Evolutionary conservation across 225 moss, liverwort and hornwort genomes (phyloP).

Genomic region (Thuidium tamariscinum): DNA sequence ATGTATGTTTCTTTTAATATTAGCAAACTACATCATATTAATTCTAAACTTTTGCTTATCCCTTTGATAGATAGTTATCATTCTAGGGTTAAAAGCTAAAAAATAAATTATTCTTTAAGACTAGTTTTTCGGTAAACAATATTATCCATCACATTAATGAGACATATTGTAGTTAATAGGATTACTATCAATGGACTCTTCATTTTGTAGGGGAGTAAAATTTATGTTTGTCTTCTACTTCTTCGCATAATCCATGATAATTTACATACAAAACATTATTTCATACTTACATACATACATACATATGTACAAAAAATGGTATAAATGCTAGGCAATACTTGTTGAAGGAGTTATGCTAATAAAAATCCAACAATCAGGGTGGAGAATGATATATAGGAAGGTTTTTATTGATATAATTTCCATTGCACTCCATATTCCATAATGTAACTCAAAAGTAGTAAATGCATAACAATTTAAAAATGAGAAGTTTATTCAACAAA

Average conservation of each 20-base stretch:
- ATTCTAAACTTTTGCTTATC: background rate
- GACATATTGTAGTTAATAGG: background rate
- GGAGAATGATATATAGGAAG: rapidly evolving
- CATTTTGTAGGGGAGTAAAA: background rate
- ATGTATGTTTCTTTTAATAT: background rate
- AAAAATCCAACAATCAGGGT: background rate
- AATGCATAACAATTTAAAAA: background rate
- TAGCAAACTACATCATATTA: background rate
- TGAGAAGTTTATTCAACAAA: background rate
- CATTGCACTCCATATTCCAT: rapidly evolving
- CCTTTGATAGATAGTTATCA: background rate
- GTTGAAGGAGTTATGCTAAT: background rate
- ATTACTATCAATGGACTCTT: background rate
- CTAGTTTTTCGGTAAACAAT: rapidly evolving
- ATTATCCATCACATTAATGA: background rate
- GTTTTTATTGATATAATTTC: background rate
- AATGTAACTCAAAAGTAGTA: rapidly evolving
- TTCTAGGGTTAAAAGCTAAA: background rate
- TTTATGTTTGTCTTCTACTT: background rate
- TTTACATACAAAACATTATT: background rate
- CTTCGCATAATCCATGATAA: background rate
- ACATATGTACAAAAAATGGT: too few species aligned
- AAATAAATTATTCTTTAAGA: background rate
- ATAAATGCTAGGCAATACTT: too few species aligned
- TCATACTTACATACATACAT: too few species aligned